A percentile compares a stretch with the other conserved stretches of the same genome.
Conservation (phyloP, 108 stramenopile genomes). For the Cyclotella atomus region DNA sequence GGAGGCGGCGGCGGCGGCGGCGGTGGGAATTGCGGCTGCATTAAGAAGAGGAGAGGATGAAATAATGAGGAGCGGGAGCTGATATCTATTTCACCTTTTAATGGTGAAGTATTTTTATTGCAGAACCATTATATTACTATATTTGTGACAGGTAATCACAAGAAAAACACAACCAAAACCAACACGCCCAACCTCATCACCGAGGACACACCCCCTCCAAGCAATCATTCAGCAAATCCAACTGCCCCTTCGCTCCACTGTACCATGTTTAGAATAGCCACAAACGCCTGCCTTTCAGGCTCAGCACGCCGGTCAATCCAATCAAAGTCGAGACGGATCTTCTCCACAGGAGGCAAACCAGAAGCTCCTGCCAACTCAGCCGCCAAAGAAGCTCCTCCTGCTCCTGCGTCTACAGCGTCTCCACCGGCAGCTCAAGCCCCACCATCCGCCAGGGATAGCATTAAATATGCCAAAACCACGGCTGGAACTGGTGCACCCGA, state of each 20-base stretch:
- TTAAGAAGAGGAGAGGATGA: too few relatives aligned
- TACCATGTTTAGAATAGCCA: neutral
- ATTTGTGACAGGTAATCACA: too few relatives aligned
- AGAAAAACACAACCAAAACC: too few relatives aligned
- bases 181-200: too few relatives aligned
- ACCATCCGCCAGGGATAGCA: slow-evolving; percentile 8
- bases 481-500: slow-evolving; percentile 52
- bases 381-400: neutral
- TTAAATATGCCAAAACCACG: slow-evolving; percentile 55
- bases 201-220: too few relatives aligned
- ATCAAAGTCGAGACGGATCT: neutral
- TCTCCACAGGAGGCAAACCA: neutral
- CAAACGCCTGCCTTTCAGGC: neutral
- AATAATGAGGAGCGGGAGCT: too few relatives aligned
- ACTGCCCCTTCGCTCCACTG: neutral
- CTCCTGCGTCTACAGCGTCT: too few relatives aligned
- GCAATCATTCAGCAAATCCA: too few relatives aligned
- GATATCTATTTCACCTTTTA: too few relatives aligned
- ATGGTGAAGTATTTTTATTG: too few relatives aligned
- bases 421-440: slow-evolving; percentile 1
- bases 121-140: too few relatives aligned
- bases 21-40: slow-evolving; percentile 13
- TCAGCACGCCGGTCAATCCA: neutral
- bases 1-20: slow-evolving; percentile 43
- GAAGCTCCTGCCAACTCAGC: neutral